These are phyloP conservation scores for Penicillium janthinellum DNA, from an alignment of 2,329 filamentous ascomycete genomes.

Conservation along the genomic window DNA sequence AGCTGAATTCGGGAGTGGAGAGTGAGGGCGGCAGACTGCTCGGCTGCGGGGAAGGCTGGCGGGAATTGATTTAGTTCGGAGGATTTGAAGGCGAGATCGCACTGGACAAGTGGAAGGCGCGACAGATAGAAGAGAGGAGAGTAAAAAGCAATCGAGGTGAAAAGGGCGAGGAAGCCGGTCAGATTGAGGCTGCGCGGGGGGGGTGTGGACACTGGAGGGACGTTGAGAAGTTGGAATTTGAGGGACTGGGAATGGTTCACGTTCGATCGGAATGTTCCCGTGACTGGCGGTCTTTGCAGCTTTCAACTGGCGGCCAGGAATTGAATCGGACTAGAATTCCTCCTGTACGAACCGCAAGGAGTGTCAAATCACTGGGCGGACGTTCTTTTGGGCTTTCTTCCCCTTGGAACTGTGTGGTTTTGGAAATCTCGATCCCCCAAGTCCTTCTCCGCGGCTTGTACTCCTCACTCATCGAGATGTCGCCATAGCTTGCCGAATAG, in stretches of 20 bases:
- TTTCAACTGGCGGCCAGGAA: conserved; percentile 16
- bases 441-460: neutral
- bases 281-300: conserved; percentile 17
- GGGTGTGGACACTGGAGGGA: conserved; percentile 5
- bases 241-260: conserved; percentile 4
- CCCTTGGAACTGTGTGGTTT: neutral
- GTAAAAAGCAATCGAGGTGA: conserved; percentile 6
- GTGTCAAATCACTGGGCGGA: neutral
- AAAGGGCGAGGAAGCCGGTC: neutral
- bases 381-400: conserved; percentile 7
- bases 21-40: conserved; percentile 15
- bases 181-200: conserved; percentile 2
- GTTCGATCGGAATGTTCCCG: conserved; percentile 27
- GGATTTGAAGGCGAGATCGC: neutral
- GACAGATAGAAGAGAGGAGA: neutral
- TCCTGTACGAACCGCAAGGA: conserved; percentile 10
- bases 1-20: conserved; percentile 29
- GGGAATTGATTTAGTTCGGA: conserved; percentile 8
- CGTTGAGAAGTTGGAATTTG: neutral
- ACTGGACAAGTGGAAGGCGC: neutral
- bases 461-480: neutral
- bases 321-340: conserved; percentile 22
- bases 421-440: neutral
- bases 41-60: conserved; percentile 28
- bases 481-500: conserved; percentile 1